phyloP scores from a whole-genome alignment of 208 protist species.

The Acanthamoeba castellanii region DNA sequence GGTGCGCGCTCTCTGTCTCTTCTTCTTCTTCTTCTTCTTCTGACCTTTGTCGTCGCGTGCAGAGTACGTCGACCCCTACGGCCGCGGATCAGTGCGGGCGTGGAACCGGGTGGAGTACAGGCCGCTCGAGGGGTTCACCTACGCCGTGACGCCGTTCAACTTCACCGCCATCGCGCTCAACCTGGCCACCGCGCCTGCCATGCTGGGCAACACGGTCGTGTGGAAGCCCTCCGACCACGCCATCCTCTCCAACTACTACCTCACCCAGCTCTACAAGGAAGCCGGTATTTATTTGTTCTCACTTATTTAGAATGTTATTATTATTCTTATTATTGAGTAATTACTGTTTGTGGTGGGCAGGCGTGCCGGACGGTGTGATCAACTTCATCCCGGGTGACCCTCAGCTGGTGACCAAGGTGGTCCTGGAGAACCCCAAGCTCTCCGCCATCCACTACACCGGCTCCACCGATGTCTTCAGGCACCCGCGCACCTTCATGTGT shows the following conservation, averaged over 20 bases:
- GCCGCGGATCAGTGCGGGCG: constrained; percentile 81
- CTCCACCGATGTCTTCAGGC: constrained; percentile 89
- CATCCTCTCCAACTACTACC: constrained; percentile 93
- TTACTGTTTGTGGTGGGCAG: constrained; percentile 52
- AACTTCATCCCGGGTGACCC: constrained; percentile 85
- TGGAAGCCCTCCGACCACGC: constrained; percentile 97
- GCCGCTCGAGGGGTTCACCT: constrained; percentile 97
- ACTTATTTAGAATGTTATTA: too few relatives aligned
- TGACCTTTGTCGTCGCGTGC: background rate
- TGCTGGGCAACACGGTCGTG: constrained; percentile 97
- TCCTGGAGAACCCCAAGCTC: constrained; percentile 88
- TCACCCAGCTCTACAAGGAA: constrained; percentile 95
- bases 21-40: background rate
- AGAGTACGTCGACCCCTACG: constrained; percentile 59
- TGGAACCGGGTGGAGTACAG: constrained; percentile 98
- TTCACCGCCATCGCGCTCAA: constrained; percentile 98
- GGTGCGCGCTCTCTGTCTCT: background rate
- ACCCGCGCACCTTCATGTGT: too few relatives aligned
- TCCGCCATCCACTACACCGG: constrained; percentile 97
- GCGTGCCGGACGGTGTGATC: constrained; percentile 96
- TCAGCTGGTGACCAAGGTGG: constrained; percentile 77
- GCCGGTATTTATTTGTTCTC: background rate
- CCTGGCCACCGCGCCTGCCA: constrained; percentile 94
- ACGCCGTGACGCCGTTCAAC: constrained; percentile 97
- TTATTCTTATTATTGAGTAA: too few relatives aligned